Evolutionary conservation across 2,329 filamentous ascomycete genomes (phyloP).

Genomic region (Metarhizium brunneum): DNA sequence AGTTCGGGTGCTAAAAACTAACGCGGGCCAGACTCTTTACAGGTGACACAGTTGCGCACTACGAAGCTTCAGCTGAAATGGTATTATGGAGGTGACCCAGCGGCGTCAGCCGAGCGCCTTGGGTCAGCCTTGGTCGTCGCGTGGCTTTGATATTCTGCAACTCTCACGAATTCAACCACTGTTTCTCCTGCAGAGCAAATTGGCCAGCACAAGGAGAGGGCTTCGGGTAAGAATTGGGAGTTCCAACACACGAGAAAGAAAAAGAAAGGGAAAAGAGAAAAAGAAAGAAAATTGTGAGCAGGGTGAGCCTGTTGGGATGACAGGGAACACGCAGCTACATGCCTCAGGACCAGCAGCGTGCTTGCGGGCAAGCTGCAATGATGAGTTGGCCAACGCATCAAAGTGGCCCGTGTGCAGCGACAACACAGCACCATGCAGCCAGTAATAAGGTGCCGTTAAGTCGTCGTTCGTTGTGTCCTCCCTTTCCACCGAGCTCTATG

Average conservation of each 20-base stretch:
- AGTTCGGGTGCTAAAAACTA: too few relatives aligned
- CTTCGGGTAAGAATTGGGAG: too few relatives aligned
- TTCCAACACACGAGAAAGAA: not conserved
- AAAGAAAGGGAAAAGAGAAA: constrained; percentile 1
- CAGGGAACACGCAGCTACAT: constrained; percentile 9
- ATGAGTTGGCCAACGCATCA: constrained; percentile 34
- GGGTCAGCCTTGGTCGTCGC: too few relatives aligned
- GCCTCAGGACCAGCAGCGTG: constrained; percentile 6
- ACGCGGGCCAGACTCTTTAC: too few relatives aligned
- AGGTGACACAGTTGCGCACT: too few relatives aligned
- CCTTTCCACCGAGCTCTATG: constrained; percentile 1
- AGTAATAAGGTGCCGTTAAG: not conserved
- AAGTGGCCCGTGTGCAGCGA: constrained; percentile 30
- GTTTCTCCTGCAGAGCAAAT: too few relatives aligned
- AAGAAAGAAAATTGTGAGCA: not conserved
- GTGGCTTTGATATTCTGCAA: too few relatives aligned
- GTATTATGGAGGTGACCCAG: too few relatives aligned
- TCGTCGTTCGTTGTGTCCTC: constrained; percentile 5
- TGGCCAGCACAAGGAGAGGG: too few relatives aligned
- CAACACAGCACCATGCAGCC: constrained; percentile 6
- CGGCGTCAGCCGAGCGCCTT: too few relatives aligned
- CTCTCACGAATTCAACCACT: too few relatives aligned
- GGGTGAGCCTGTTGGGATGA: constrained; percentile 5
- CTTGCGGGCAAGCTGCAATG: constrained; percentile 29
- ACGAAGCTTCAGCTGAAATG: too few relatives aligned